Conservation (phyloP, 495 filamentous ascomycete genomes). For the Parmelia sp. region DNA sequence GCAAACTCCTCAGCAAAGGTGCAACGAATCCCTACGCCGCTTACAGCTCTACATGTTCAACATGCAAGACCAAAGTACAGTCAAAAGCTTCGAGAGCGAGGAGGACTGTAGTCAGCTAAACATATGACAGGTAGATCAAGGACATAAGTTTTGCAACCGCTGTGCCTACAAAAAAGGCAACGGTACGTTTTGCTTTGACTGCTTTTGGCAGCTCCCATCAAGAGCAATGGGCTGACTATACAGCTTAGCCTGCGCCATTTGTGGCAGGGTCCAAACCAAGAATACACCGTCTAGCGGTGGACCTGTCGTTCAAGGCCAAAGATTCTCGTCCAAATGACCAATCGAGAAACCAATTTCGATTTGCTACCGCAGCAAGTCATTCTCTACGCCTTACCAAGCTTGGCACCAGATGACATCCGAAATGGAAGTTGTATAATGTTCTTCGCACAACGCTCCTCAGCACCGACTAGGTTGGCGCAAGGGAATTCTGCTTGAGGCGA, state of each 20-base stretch:
- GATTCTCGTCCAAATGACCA: constrained; percentile 57
- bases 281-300: constrained; percentile 44
- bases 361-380: background rate
- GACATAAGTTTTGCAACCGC: constrained; percentile 55
- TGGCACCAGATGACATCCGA: background rate
- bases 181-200: constrained; percentile 35
- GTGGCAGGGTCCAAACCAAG: constrained; percentile 52
- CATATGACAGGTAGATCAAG: constrained; percentile 42
- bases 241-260: constrained; percentile 54
- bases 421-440: background rate
- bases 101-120: background rate
- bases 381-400: background rate
- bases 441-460: too few species aligned
- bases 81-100: background rate
- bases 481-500: too few species aligned
- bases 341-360: background rate
- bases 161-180: constrained; percentile 59
- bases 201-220: constrained; percentile 22
- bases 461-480: too few species aligned
- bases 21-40: constrained; percentile 66
- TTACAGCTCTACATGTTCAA: constrained; percentile 54
- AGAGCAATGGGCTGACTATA: constrained; percentile 12
- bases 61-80: constrained; percentile 53
- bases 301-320: constrained; percentile 56
- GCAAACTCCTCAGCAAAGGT: constrained; percentile 59